phyloP scores from a whole-genome alignment of 1,284 basidiomycete genomes.

The Caloboletus inedulis region DNA sequence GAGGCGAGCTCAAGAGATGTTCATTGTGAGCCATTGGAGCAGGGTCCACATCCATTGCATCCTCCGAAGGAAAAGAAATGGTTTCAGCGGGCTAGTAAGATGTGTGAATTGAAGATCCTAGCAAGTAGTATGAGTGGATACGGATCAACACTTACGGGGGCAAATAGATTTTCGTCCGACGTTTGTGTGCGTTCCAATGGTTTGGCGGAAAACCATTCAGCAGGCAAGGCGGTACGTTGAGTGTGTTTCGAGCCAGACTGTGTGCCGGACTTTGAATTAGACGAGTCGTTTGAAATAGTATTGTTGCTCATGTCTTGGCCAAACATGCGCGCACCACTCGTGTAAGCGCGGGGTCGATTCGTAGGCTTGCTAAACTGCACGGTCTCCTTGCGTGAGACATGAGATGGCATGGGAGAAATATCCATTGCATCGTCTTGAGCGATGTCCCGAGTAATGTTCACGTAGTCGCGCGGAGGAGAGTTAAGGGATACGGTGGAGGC shows the following conservation, averaged over 20 bases:
- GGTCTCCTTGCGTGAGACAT: slow-evolving; percentile 29
- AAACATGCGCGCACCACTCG: slow-evolving; percentile 61
- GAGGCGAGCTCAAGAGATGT: slow-evolving; percentile 39
- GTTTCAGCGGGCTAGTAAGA: slow-evolving; percentile 36
- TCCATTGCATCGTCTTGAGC: slow-evolving; percentile 66
- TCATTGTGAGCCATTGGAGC: slow-evolving; percentile 32
- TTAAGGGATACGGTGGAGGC: slow-evolving; percentile 75
- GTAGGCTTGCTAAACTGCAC: slow-evolving; percentile 30
- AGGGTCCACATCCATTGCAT: slow-evolving; percentile 76
- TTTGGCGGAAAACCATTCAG: slow-evolving; percentile 52
- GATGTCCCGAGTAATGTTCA: slow-evolving; percentile 44
- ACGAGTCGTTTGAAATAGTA: slow-evolving; percentile 19
- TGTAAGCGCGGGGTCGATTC: slow-evolving; percentile 56
- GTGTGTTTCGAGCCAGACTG: slow-evolving; percentile 48
- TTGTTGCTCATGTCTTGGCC: slow-evolving; percentile 67
- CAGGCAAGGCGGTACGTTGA: slow-evolving; percentile 58
- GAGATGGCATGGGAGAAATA: slow-evolving; percentile 63
- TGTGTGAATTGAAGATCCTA: not conserved
- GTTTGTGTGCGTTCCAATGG: slow-evolving; percentile 23
- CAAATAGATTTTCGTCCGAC: slow-evolving; percentile 29
- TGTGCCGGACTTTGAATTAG: slow-evolving; percentile 37
- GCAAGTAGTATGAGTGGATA: slow-evolving; percentile 5
- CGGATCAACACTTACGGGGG: slow-evolving; percentile 30
- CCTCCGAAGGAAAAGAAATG: slow-evolving; percentile 45
- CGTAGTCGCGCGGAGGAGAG: slow-evolving; percentile 54